Conservation (phyloP, 176 grass and related monocot genomes). For the maize (Zea mays) region DNA sequence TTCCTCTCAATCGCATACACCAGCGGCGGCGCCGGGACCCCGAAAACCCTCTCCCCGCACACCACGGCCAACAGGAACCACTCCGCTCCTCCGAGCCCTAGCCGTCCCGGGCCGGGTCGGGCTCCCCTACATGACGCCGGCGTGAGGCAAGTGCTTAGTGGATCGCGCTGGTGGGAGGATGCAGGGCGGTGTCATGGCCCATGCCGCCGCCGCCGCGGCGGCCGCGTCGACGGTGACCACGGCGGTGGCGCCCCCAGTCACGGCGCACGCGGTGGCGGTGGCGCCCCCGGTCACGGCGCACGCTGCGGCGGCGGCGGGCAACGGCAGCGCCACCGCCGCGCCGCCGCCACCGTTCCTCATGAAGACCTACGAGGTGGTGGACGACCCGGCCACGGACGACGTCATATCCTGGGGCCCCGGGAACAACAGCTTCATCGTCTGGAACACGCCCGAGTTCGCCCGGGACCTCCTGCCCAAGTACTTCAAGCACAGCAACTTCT, state of each 20-base stretch:
- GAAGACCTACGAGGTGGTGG: conserved; percentile 96
- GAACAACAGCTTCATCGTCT: conserved; percentile 90
- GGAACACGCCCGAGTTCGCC: conserved; percentile 90
- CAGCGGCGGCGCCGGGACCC: background rate
- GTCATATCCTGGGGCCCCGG: conserved; percentile 70
- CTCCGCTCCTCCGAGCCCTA: background rate
- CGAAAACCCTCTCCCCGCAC: background rate
- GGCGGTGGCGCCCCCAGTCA: conserved; percentile 7
- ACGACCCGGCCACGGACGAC: conserved; percentile 71
- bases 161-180: conserved; percentile 27
- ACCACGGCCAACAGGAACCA: background rate
- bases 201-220: conserved; percentile 1
- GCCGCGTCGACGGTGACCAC: conserved; percentile 21
- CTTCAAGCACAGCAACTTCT: conserved; percentile 97
- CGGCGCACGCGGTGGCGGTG: conserved; percentile 9
- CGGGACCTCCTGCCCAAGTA: conserved; percentile 89
- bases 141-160: conserved; percentile 6
- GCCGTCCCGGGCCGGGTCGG: background rate
- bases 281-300: conserved; percentile 22
- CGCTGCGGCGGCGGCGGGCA: conserved; percentile 7
- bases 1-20: background rate
- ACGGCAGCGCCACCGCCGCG: conserved; percentile 6
- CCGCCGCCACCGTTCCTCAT: conserved; percentile 75
- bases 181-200: conserved; percentile 19
- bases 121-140: background rate